Base-by-base conservation (phyloP, 768 basidiomycete species). In the Hirschioporus abietinus region DNA sequence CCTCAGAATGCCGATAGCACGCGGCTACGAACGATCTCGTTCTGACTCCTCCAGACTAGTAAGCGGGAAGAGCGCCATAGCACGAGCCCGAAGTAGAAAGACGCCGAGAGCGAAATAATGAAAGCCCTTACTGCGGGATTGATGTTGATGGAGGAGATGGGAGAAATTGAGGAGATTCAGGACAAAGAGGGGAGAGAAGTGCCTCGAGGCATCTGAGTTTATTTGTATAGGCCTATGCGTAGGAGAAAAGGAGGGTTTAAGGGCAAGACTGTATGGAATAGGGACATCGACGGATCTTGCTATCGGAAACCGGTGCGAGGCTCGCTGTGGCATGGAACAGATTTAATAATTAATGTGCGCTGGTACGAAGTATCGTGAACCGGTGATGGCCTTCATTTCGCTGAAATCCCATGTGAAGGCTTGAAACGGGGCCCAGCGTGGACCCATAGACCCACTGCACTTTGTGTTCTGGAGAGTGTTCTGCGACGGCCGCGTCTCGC, bases 131-230 rank as follows among this genome's bases (percentile, higher is more conserved):
- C 42, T 52, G 42, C 42, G 42, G 42, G 42, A 52, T 12, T 52
- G 42, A 52, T 52, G 42, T 10, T 52, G 42, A 52, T 52, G 42
- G 42, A 36, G 35, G 35, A 20, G 42, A 52, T 52, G 42, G 42
- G 42, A 52, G 42, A 52, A 52, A 52, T 12, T 15, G 42, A 12
- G 20, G 42, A 52, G 42, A 20, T 3, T 3, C 4, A 15, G 20
- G 42, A 52, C 42, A 52, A 52, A 52, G 42, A 52, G 15, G 42
- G 42, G 42, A 20, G 12, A 20, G 42, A 52, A 20, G 42, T 15
- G 42, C 42, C 42, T 52, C 42, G 42, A 52, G 42, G 42, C 42
- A 52, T 52, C 42, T 52, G 42, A 52, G 42, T 52, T 52, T 52
- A 52, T 52, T 52, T 20, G 42, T 12, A 52, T 30, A 10, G 42